Conservation (phyloP, 2,329 filamentous ascomycete genomes). For the Sclerotinia glacialis region DNA sequence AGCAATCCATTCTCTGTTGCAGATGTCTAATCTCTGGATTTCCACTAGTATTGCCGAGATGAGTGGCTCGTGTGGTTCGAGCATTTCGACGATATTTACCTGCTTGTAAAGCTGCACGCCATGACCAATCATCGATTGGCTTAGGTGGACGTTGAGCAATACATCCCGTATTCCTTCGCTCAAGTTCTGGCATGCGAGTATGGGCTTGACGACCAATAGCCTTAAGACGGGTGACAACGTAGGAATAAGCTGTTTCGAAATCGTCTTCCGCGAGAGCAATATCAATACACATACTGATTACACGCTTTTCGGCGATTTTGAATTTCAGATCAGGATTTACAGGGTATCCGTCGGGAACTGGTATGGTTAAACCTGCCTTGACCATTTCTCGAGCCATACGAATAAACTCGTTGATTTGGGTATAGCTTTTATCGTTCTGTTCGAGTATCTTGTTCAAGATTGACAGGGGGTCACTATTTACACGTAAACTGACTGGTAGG, state of each 20-base stretch:
- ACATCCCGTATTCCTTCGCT: slow-evolving; percentile 30
- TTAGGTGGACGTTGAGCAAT: slow-evolving; percentile 31
- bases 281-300: slow-evolving; percentile 78
- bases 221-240: slow-evolving; percentile 68
- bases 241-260: slow-evolving; percentile 85
- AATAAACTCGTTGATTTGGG: slow-evolving; percentile 69
- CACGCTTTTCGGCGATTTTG: slow-evolving; percentile 57
- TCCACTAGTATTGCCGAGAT: slow-evolving; percentile 58
- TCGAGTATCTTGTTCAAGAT: slow-evolving; percentile 71
- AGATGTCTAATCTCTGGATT: slow-evolving; percentile 66
- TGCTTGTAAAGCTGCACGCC: slow-evolving; percentile 75
- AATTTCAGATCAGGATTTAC: slow-evolving; percentile 23
- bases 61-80: slow-evolving; percentile 54
- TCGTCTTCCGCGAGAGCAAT: slow-evolving; percentile 72
- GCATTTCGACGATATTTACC: slow-evolving; percentile 65
- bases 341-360: slow-evolving; percentile 19
- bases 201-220: slow-evolving; percentile 39
- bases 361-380: slow-evolving; percentile 50
- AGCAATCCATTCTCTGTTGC: slow-evolving; percentile 77
- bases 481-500: slow-evolving; percentile 72
- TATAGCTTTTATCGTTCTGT: slow-evolving; percentile 73
- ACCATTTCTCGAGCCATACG: slow-evolving; percentile 67
- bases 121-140: slow-evolving; percentile 63
- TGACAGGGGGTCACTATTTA: slow-evolving; percentile 70
- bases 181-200: slow-evolving; percentile 28